A percentile compares a stretch with the other conserved stretches of the same genome.
phyloP scores from a whole-genome alignment of 192 early-diverging fungal genomes.

The Thamnidium elegans region DNA sequence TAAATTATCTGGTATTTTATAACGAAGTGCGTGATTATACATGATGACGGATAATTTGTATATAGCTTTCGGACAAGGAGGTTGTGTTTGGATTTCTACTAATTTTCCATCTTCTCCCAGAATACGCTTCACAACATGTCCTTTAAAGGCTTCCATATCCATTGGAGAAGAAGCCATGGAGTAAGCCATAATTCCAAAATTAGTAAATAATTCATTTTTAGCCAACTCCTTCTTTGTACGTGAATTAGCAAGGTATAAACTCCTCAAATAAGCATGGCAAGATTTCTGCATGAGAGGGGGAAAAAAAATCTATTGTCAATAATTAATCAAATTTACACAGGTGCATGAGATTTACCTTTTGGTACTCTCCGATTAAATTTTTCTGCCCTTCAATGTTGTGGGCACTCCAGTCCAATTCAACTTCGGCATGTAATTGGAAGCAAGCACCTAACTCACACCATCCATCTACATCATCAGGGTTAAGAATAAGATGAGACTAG shows the following conservation, averaged over 20 bases:
- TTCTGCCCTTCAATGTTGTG: conserved; percentile 50
- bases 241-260: conserved; percentile 8
- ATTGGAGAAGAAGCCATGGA: conserved; percentile 50
- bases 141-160: conserved; percentile 48
- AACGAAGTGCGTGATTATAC: conserved; percentile 20
- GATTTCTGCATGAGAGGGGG: conserved; percentile 42
- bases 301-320: not conserved
- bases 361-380: conserved; percentile 52
- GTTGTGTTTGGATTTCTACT: not conserved
- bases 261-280: conserved; percentile 58
- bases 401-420: conserved; percentile 61
- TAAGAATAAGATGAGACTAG: conserved; percentile 51
- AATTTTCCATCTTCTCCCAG: conserved; percentile 25
- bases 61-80: conserved; percentile 14
- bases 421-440: conserved; percentile 59
- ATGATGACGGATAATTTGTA: conserved; percentile 38
- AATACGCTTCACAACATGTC: conserved; percentile 7
- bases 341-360: conserved; percentile 41
- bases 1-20: conserved; percentile 13
- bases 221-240: conserved; percentile 2
- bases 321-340: too few species aligned
- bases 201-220: conserved; percentile 40
- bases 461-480: conserved; percentile 53
- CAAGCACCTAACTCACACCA: conserved; percentile 65
- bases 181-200: conserved; percentile 50